A percentile compares a stretch with the other conserved stretches of the same genome.
Evolutionary conservation across 2,329 filamentous ascomycete genomes (phyloP).

Genomic region (Aspergillus tanneri): DNA sequence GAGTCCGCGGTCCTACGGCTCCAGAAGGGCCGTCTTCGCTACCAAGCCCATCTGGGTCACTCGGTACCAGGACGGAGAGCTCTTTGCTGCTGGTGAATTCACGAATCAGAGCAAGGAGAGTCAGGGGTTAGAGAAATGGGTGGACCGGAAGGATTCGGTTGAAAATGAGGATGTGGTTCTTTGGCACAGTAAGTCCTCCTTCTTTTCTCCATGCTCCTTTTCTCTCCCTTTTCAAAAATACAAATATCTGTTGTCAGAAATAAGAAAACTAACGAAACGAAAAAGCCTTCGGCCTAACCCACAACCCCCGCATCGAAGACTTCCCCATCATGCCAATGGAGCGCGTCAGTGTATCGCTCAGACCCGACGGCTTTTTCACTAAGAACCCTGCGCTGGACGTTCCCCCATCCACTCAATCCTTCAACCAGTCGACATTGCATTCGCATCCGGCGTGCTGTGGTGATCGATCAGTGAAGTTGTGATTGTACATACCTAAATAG

Average conservation of each 20-base stretch:
- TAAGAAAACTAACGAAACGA: not conserved
- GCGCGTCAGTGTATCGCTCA: constrained; percentile 47
- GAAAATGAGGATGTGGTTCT: constrained; percentile 47
- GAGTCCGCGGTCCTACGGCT: constrained; percentile 45
- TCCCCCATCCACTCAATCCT: constrained; percentile 40
- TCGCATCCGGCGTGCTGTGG: constrained; percentile 28
- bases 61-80: constrained; percentile 52
- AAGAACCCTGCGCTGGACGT: constrained; percentile 52
- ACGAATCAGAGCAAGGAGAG: constrained; percentile 55
- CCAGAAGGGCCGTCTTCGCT: constrained; percentile 51
- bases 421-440: constrained; percentile 41
- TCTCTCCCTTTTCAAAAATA: too few species aligned
- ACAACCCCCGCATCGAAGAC: constrained; percentile 63
- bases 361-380: constrained; percentile 53
- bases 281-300: constrained; percentile 56
- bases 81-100: constrained; percentile 54
- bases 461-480: constrained; percentile 30
- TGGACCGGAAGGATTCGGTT: constrained; percentile 48
- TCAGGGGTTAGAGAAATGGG: constrained; percentile 55
- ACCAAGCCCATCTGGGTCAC: constrained; percentile 58
- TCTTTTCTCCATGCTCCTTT: not conserved
- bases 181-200: constrained; percentile 38
- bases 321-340: constrained; percentile 68
- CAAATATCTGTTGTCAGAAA: too few species aligned
- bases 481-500: too few species aligned